These are phyloP conservation scores for Fusarium sp. DNA, from an alignment of 2,329 filamentous ascomycete species.

Conservation along the genomic window DNA sequence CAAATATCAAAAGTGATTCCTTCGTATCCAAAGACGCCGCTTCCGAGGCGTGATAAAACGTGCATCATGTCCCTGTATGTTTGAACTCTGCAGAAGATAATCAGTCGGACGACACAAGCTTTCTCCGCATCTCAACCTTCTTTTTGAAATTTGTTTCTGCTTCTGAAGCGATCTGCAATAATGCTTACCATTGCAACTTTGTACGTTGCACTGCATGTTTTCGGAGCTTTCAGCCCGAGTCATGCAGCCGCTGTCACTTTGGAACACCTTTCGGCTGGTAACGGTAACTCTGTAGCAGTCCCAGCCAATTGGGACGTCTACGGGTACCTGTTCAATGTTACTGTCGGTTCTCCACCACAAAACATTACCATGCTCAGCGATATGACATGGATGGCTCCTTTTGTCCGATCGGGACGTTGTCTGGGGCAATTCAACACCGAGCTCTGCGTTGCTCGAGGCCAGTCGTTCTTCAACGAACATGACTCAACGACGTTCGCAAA, in stretches of 20 bases:
- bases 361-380: not conserved
- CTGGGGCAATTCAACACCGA: not conserved
- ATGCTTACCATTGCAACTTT: not conserved
- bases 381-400: conserved; percentile 1
- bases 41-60: not conserved
- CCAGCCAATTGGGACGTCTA: not conserved
- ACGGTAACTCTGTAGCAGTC: not conserved
- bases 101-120: not conserved
- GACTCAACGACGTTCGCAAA: not conserved
- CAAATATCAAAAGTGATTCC: not conserved
- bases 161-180: not conserved
- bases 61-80: not conserved
- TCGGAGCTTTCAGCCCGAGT: not conserved
- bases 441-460: not conserved
- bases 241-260: not conserved
- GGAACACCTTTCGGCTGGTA: not conserved
- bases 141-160: not conserved
- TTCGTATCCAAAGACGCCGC: not conserved
- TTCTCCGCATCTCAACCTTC: not conserved
- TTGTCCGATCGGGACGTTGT: conserved; percentile 1
- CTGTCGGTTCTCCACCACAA: not conserved
- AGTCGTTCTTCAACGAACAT: not conserved
- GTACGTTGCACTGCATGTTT: not conserved
- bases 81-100: not conserved
- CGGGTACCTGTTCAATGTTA: not conserved